Percentiles rank a stretch among this genome's conserved stretches.
Conservation (phyloP, 352 stramenopile species). For the Globisporangium mamillatum region DNA sequence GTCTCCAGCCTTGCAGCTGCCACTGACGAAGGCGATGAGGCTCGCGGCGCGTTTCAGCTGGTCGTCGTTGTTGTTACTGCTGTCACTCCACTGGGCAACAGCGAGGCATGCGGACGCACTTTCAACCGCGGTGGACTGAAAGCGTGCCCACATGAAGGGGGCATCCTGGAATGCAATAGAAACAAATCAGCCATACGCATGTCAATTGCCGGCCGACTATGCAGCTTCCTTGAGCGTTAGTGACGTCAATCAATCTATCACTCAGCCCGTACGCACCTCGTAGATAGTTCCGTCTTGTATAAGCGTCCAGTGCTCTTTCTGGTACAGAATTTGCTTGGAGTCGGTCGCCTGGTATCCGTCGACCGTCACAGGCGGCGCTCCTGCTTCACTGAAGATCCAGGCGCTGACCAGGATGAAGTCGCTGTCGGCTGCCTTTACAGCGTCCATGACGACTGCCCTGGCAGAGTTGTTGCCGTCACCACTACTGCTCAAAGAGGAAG, state of each 20-base stretch:
- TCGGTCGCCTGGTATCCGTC: slow-evolving; percentile 6
- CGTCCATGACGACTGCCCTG: background rate
- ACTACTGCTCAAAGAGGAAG: background rate
- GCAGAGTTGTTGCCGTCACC: background rate
- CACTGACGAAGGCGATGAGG: slow-evolving; percentile 10
- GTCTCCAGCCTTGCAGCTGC: slow-evolving; percentile 21
- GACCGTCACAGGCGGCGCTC: background rate
- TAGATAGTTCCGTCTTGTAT: slow-evolving; percentile 16
- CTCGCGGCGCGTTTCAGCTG: background rate
- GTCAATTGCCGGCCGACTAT: background rate
- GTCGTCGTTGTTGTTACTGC: slow-evolving; percentile 8
- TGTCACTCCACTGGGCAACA: slow-evolving; percentile 27
- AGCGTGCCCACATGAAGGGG: slow-evolving; percentile 29
- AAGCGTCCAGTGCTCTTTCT: slow-evolving; percentile 13
- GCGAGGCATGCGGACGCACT: slow-evolving; percentile 22
- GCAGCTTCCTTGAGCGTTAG: background rate
- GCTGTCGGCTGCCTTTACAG: slow-evolving; percentile 10
- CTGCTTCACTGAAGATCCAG: background rate
- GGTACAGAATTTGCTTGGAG: slow-evolving; percentile 17
- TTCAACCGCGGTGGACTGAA: slow-evolving; percentile 13
- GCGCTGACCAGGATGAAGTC: slow-evolving; percentile 20
- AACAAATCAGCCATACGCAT: background rate
- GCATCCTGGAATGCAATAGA: slow-evolving; percentile 10
- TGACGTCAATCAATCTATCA: background rate
- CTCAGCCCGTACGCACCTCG: slow-evolving; percentile 7